Conservation (phyloP, 2,329 filamentous ascomycete genomes). For the Diaporthe helianthi region DNA sequence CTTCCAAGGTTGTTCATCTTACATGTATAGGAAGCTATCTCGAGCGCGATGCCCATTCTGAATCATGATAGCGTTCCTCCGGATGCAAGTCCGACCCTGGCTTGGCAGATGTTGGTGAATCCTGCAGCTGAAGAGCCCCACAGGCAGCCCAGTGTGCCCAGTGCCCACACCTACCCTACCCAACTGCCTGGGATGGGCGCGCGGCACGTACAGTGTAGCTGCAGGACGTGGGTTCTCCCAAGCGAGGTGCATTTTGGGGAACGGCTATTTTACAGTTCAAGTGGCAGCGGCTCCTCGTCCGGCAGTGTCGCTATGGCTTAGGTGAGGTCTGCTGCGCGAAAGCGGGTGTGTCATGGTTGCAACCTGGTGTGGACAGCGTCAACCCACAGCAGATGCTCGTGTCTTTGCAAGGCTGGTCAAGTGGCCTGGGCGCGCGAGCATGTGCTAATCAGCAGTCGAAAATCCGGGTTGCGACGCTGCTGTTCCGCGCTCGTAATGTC, state of each 20-base stretch:
- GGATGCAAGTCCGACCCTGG: conserved; percentile 10
- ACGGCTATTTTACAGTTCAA: neutral
- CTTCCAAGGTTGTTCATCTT: neutral
- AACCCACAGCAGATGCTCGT: neutral
- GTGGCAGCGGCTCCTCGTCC: neutral
- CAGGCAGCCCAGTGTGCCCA: conserved; percentile 17
- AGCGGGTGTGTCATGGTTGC: conserved; percentile 4
- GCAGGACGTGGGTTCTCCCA: conserved; percentile 17
- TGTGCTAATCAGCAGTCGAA: neutral
- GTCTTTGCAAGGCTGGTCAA: neutral
- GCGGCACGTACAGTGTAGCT: neutral
- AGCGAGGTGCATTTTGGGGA: conserved; percentile 6
- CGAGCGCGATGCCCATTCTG: neutral
- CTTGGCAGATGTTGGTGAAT: conserved; percentile 10
- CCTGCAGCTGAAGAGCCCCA: conserved; percentile 4
- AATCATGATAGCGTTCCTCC: neutral
- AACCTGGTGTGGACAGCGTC: neutral
- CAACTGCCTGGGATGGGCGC: conserved; percentile 27
- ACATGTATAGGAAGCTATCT: neutral
- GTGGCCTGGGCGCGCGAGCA: neutral
- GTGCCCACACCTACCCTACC: too few species aligned
- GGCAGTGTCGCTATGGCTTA: neutral
- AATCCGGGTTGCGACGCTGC: neutral
- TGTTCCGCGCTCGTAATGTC: neutral
- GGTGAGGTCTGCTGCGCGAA: neutral